phyloP scores from a whole-genome alignment of 495 filamentous ascomycete species.

The Choiromyces venosus region DNA sequence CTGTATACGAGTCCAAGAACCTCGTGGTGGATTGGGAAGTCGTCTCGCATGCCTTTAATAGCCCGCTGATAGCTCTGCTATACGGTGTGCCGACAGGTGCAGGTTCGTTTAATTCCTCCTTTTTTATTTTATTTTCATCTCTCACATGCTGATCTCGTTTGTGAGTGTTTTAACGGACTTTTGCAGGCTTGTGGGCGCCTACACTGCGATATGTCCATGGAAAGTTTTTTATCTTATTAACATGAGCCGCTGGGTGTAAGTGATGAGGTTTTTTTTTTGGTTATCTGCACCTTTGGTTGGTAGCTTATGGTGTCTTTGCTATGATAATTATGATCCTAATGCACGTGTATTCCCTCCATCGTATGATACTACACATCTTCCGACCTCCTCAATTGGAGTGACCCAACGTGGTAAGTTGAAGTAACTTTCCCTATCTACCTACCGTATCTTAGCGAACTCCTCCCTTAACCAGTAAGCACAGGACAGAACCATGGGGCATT shows the following conservation, averaged over 20 bases:
- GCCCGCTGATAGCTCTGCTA: constrained; percentile 36
- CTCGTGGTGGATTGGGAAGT: constrained; percentile 48
- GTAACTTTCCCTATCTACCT: too few species aligned
- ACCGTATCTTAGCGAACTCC: background rate
- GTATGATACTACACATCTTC: constrained; percentile 13
- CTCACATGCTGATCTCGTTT: background rate
- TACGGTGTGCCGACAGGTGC: constrained; percentile 19
- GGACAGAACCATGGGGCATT: constrained; percentile 18
- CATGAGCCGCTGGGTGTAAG: constrained; percentile 14
- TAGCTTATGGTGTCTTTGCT: background rate
- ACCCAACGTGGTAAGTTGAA: constrained; percentile 7
- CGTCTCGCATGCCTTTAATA: constrained; percentile 53
- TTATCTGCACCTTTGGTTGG: too few species aligned
- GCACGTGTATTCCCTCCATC: constrained; percentile 9
- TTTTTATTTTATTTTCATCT: background rate
- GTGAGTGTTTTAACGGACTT: too few species aligned
- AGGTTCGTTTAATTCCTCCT: background rate
- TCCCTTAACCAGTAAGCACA: background rate
- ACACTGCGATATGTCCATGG: constrained; percentile 56
- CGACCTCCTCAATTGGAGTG: constrained; percentile 9
- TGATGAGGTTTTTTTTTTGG: background rate
- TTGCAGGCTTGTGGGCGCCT: constrained; percentile 56
- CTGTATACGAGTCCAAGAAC: constrained; percentile 49
- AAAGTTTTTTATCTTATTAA: constrained; percentile 50
- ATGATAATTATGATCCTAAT: constrained; percentile 10